phyloP scores from a whole-genome alignment of 306 rosid species.

The Quercus alba region DNA sequence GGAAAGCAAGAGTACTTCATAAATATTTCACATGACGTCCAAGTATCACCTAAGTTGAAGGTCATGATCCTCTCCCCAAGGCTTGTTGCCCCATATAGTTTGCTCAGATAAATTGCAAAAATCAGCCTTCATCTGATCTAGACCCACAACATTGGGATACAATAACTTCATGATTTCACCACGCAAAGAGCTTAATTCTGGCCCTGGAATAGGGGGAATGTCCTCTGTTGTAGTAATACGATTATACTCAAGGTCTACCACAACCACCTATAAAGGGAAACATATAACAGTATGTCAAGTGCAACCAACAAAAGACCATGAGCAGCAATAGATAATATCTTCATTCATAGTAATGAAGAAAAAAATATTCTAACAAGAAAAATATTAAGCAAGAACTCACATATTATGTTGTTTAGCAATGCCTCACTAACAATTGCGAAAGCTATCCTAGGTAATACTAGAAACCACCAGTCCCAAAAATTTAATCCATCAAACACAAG shows the following conservation, averaged over 20 bases:
- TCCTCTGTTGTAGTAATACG: constrained; percentile 84
- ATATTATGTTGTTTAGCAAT: neutral
- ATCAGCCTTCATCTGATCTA: constrained; percentile 74
- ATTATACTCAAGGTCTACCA: constrained; percentile 94
- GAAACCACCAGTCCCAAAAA: neutral
- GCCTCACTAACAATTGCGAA: neutral
- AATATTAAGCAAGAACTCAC: neutral
- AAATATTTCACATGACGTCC: constrained; percentile 24
- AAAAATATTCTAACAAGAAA: no score
- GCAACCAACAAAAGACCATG: neutral
- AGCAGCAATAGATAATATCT: neutral
- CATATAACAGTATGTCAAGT: neutral
- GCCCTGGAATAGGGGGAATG: constrained; percentile 95
- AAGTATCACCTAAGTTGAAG: constrained; percentile 84
- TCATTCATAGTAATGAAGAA: neutral
- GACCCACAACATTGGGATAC: constrained; percentile 82
- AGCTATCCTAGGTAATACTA: neutral
- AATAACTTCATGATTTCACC: constrained; percentile 68
- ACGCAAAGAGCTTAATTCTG: constrained; percentile 73
- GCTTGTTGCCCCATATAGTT: constrained; percentile 59
- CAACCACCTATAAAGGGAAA: constrained; percentile 69
- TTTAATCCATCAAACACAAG: neutral
- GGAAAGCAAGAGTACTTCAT: constrained; percentile 23
- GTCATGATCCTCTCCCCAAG: constrained; percentile 95
- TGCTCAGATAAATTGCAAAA: constrained; percentile 49